A percentile compares a stretch with the other conserved stretches of the same genome.
phyloP scores from a whole-genome alignment of 148 eudicot genomes.

The Vaccinium vitisidaea region DNA sequence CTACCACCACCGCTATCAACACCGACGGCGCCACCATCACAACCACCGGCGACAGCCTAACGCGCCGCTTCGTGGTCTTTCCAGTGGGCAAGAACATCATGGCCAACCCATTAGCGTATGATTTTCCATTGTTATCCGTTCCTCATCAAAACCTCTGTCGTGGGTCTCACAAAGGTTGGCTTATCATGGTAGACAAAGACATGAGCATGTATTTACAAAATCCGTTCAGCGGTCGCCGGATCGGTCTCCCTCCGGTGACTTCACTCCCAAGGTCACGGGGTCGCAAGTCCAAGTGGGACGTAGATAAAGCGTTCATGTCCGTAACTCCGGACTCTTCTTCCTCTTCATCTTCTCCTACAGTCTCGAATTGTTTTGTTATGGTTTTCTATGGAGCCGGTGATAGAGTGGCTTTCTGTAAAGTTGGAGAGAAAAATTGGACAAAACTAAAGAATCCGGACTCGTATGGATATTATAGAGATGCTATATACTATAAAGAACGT shows the following conservation, averaged over 20 bases:
- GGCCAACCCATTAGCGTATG: not conserved
- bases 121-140: not conserved
- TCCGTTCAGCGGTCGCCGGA: not conserved
- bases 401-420: not conserved
- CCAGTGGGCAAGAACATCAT: not conserved
- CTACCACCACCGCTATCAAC: not conserved
- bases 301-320: not conserved
- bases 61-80: not conserved
- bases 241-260: not conserved
- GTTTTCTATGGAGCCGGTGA: not conserved
- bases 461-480: not conserved
- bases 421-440: not conserved
- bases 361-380: not conserved
- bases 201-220: not conserved
- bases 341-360: too few species aligned
- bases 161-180: slow-evolving; percentile 1
- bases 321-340: not conserved
- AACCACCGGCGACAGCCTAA: not conserved
- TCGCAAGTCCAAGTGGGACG: not conserved
- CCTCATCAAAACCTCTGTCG: not conserved
- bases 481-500: not conserved
- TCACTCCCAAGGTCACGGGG: not conserved
- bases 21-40: too few species aligned
- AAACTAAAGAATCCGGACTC: not conserved
- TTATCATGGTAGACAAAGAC: not conserved